A percentile compares a stretch with the other conserved stretches of the same genome.
phyloP scores from a whole-genome alignment of 108 stramenopile genomes.

The Pseudonitzschia multiseries region DNA sequence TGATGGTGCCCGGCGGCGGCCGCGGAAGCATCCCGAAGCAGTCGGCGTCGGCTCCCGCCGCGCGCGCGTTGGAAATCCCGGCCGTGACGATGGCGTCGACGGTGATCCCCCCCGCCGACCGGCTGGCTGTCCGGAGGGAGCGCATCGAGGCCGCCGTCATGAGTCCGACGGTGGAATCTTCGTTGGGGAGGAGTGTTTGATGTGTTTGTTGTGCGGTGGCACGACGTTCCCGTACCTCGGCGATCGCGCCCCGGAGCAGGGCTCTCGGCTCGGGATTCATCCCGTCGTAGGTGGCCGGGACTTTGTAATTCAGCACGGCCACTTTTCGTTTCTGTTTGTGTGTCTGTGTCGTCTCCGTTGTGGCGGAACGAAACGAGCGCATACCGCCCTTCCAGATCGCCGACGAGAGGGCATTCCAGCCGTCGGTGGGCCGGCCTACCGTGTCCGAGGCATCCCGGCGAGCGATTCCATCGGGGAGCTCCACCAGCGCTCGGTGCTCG shows the following conservation, averaged over 20 bases:
- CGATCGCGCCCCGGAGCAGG: not conserved
- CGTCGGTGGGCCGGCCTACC: not conserved
- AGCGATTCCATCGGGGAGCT: not conserved
- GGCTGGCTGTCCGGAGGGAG: constrained; percentile 27
- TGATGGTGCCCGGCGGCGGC: constrained; percentile 42
- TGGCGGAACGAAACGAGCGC: not conserved
- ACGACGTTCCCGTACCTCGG: not conserved
- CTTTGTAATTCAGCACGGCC: constrained; percentile 27
- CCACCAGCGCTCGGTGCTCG: not conserved
- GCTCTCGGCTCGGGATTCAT: constrained; percentile 5
- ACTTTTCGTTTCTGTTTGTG: no score
- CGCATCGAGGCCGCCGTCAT: constrained; percentile 53
- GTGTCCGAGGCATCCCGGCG: not conserved
- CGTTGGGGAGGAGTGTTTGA: not conserved
- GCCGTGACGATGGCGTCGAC: constrained; percentile 53
- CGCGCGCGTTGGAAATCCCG: constrained; percentile 44
- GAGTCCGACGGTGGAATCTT: constrained; percentile 33
- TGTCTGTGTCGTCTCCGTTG: not conserved
- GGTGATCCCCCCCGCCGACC: constrained; percentile 17
- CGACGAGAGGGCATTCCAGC: constrained; percentile 9
- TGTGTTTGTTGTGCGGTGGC: not conserved
- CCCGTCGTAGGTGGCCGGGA: constrained; percentile 50
- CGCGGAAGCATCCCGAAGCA: constrained; percentile 30
- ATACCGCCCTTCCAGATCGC: constrained; percentile 11
- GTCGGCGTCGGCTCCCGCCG: constrained; percentile 49